These are phyloP conservation scores for Seiridium cupressi DNA, from an alignment of 2,329 filamentous ascomycete genomes.

Conservation along the genomic window DNA sequence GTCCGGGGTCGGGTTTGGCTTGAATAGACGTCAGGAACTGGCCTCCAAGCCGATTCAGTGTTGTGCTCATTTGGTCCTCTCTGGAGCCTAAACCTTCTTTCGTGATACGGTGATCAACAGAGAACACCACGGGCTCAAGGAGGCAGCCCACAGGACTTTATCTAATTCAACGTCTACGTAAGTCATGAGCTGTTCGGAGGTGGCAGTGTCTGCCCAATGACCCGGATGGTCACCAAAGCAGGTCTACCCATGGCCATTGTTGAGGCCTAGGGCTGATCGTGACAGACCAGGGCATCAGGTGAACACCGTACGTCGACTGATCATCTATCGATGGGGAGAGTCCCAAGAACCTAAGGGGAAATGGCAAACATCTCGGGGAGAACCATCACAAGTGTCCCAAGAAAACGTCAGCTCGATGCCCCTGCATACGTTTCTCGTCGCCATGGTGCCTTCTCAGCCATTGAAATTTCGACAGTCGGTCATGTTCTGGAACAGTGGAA, in stretches of 20 bases:
- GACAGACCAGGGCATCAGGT: neutral
- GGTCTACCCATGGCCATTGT: neutral
- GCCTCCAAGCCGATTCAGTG: too few species aligned
- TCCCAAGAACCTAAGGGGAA: neutral
- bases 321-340: neutral
- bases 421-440: slow-evolving; percentile 8
- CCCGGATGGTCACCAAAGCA: slow-evolving; percentile 3
- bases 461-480: slow-evolving; percentile 1
- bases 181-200: slow-evolving; percentile 7
- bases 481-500: slow-evolving; percentile 4
- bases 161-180: slow-evolving; percentile 4
- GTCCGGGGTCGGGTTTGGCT: too few species aligned
- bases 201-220: slow-evolving; percentile 14
- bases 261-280: neutral
- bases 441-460: slow-evolving; percentile 6
- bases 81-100: too few species aligned
- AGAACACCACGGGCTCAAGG: neutral
- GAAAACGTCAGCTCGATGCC: neutral
- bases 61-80: too few species aligned
- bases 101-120: too few species aligned
- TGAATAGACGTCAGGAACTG: too few species aligned
- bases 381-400: neutral
- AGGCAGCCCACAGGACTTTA: slow-evolving; percentile 6
- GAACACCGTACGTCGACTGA: neutral
- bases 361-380: neutral